Base-by-base conservation (phyloP, 148 eudicot species). In the Gaultheria prostrata region DNA sequence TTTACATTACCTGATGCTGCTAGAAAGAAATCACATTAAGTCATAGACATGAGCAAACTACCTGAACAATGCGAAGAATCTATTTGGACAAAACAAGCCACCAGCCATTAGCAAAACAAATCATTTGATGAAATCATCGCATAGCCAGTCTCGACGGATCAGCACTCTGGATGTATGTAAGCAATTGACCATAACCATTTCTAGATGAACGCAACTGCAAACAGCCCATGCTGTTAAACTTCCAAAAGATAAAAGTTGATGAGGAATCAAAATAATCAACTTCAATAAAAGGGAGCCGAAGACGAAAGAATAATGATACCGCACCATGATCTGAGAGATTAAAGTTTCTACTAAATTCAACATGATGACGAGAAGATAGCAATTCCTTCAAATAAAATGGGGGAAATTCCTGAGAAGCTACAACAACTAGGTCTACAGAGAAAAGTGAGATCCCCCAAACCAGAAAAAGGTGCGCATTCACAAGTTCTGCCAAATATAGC, bases 381-480 rank as follows among this genome's bases (percentile, higher is more conserved):
- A 39, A 63, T 39, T 80, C n/a, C 49, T 80, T 20, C 28, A 63
- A 61, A 80, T 80, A 80, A 80, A 82, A 50, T 51, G 13, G 77
- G 65, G 83, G 46, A 8, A 17, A 24, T 7, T 24, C 50, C 26
- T 50, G 21, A 30, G 11, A 71, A 70, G 45, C 77, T 70, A 71
- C 65, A 71, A 81, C 24, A 6, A 70, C 73, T 33, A 67, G 75
- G 49, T 1, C 82, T 33, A 12, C 48, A 67, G 49, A 17, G 32
- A 81, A 57, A 79, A 81, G 39, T 48, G n/a, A 51, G 76, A 70
- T 20, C 83, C 83, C 83, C 76, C 56, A 51, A 50, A 49, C 77
- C 43, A 32, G 30, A 81, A 69, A 79, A 79, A 79, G n/a, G 53
- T 50, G 21, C 32, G 9, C 63, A 82, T 50, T 70, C 71, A 74